Percentiles rank a stretch among this genome's conserved stretches.
Evolutionary conservation across 2,329 filamentous ascomycete genomes (phyloP).

Genomic region (Apiospora arundinis): DNA sequence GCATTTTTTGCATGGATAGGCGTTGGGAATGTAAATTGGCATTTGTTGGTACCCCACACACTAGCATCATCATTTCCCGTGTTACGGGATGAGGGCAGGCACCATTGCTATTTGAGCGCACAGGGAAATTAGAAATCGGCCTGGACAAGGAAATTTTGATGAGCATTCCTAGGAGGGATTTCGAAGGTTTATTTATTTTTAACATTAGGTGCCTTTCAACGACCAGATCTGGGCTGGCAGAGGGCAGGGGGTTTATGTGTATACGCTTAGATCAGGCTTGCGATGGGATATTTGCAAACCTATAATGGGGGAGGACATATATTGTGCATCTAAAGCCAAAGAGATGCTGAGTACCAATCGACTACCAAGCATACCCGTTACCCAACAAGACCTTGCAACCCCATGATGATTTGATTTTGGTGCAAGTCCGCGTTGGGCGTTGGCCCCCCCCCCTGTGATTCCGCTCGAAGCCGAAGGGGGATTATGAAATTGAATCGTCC

Average conservation of each 20-base stretch:
- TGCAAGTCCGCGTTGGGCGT: not conserved
- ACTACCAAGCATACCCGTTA: conserved; percentile 27
- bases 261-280: conserved; percentile 7
- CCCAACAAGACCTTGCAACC: not conserved
- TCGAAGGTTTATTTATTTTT: not conserved
- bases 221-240: not conserved
- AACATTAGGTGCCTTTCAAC: not conserved
- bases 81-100: conserved; percentile 4
- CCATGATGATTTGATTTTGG: not conserved
- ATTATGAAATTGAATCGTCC: no score
- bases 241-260: not conserved
- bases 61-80: conserved; percentile 12
- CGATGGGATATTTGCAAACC: conserved; percentile 8
- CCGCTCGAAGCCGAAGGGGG: no score
- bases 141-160: conserved; percentile 8
- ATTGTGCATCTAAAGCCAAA: not conserved
- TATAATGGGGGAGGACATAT: conserved; percentile 16
- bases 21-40: conserved; percentile 19
- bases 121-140: conserved; percentile 1
- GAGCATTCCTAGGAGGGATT: conserved; percentile 3
- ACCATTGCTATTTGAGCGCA: conserved; percentile 9
- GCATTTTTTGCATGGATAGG: conserved; percentile 1
- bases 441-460: no score
- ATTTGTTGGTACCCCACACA: conserved; percentile 12
- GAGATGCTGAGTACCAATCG: not conserved